Conservation (phyloP, 2,329 filamentous ascomycete species). For the Cladosporium sp. region DNA sequence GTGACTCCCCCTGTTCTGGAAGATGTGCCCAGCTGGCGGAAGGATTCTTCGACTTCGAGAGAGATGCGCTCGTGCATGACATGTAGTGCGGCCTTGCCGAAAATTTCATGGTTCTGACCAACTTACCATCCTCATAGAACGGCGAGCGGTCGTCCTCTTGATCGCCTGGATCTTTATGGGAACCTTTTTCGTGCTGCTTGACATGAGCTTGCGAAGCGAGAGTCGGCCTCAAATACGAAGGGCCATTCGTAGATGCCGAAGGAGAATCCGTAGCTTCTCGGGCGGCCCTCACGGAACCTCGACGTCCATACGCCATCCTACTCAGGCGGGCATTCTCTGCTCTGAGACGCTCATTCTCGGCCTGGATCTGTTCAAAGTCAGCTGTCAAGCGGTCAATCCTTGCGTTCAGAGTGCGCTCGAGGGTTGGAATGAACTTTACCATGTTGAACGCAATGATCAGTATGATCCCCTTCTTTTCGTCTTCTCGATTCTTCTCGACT, state of each 20-base stretch:
- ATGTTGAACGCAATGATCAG: no score
- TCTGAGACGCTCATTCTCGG: not conserved
- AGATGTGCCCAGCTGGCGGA: not conserved
- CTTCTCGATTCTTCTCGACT: no score
- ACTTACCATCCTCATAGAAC: not conserved
- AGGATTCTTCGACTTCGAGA: not conserved
- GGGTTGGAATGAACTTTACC: no score
- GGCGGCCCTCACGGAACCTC: not conserved
- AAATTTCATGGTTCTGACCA: not conserved
- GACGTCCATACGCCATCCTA: not conserved
- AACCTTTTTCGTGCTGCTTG: not conserved
- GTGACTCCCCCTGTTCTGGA: not conserved
- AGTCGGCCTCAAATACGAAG: not conserved
- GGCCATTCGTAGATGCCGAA: no score
- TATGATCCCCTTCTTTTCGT: no score
- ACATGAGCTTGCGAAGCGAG: not conserved
- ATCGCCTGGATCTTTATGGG: not conserved
- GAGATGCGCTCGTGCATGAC: not conserved
- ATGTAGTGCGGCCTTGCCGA: not conserved
- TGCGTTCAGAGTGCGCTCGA: no score
- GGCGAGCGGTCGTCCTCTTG: not conserved
- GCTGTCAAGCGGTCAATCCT: not conserved
- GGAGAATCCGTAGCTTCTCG: no score
- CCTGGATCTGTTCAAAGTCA: not conserved
- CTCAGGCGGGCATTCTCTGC: not conserved